phyloP scores from a whole-genome alignment of 2,329 filamentous ascomycete species.

The Cercospora zeae-maydis region DNA sequence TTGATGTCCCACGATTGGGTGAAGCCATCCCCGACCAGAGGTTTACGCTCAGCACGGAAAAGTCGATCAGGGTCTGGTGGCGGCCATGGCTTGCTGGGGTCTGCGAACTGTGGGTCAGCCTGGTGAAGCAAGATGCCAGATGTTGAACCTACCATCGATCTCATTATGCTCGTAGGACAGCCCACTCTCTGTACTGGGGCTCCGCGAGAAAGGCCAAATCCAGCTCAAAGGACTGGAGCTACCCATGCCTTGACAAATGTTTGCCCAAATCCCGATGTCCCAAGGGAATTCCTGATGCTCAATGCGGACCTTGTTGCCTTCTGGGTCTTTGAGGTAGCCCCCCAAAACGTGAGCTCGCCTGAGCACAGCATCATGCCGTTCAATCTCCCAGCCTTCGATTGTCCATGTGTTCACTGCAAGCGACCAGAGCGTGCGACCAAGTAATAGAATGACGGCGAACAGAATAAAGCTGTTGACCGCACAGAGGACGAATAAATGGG shows the following conservation, averaged over 20 bases:
- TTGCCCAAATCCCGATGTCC: slow-evolving; percentile 70
- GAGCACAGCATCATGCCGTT: slow-evolving; percentile 46
- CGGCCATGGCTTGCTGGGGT: slow-evolving; percentile 44
- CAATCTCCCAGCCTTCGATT: slow-evolving; percentile 72
- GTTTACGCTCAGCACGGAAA: slow-evolving; percentile 30
- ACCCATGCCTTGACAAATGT: slow-evolving; percentile 74
- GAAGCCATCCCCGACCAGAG: slow-evolving; percentile 36
- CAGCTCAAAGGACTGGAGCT: slow-evolving; percentile 62
- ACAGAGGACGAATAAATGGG: slow-evolving; percentile 58
- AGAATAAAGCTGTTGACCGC: slow-evolving; percentile 58
- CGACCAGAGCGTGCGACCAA: slow-evolving; percentile 59
- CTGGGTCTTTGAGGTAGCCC: slow-evolving; percentile 55
- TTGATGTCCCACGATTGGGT: slow-evolving; percentile 45
- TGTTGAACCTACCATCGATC: slow-evolving; percentile 57
- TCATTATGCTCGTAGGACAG: slow-evolving; percentile 68
- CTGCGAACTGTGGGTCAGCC: slow-evolving; percentile 38
- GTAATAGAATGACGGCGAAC: slow-evolving; percentile 62
- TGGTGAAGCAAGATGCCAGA: slow-evolving; percentile 35
- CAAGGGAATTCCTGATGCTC: slow-evolving; percentile 74
- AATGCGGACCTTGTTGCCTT: slow-evolving; percentile 54
- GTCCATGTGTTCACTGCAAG: slow-evolving; percentile 70
- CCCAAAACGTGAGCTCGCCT: slow-evolving; percentile 49
- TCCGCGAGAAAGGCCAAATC: slow-evolving; percentile 63
- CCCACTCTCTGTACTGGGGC: slow-evolving; percentile 52
- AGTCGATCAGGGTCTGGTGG: slow-evolving; percentile 51